Evolutionary conservation across 73 alveolate genomes (phyloP).

Genomic region (Strombidium stylifer): DNA sequence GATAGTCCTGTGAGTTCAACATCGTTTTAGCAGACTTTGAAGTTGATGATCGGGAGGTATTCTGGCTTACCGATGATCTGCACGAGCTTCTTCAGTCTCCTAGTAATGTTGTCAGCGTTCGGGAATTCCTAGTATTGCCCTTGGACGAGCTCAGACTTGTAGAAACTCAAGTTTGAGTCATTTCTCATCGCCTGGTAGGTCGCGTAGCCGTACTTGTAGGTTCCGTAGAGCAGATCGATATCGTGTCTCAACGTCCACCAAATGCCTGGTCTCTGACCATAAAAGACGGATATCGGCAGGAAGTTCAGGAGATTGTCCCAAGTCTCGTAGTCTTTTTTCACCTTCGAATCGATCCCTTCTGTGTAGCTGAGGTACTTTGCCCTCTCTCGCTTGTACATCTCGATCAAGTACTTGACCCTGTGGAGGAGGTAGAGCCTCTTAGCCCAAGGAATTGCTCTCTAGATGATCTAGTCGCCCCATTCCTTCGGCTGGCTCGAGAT

Average conservation of each 20-base stretch:
- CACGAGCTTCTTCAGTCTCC: constrained; percentile 94
- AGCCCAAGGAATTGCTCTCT: constrained; percentile 98
- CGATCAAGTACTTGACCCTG: constrained; percentile 81
- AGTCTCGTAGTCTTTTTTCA: constrained; percentile 68
- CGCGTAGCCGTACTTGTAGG: constrained; percentile 97
- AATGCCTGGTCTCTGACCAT: constrained; percentile 95
- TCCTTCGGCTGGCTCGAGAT: constrained; percentile 65
- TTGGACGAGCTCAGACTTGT: constrained; percentile 79
- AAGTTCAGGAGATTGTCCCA: constrained; percentile 95
- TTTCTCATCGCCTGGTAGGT: constrained; percentile 83
- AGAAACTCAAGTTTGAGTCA: constrained; percentile 81
- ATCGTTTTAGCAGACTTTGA: constrained; percentile 68
- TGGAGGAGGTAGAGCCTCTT: constrained; percentile 89
- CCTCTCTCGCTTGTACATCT: constrained; percentile 85
- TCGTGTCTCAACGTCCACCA: constrained; percentile 99
- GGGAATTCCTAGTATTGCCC: constrained; percentile 90
- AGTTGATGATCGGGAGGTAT: constrained; percentile 39
- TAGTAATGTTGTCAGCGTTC: constrained; percentile 93
- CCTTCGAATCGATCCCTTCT: constrained; percentile 30
- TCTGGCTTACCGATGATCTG: constrained; percentile 81
- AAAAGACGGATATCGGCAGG: constrained; percentile 81
- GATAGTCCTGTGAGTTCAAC: constrained; percentile 88
- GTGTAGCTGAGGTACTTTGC: constrained; percentile 50
- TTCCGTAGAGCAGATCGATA: constrained; percentile 95
- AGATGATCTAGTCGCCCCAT: constrained; percentile 93